These are phyloP conservation scores for Solanum tacnaense DNA, from an alignment of 257 asterid species.

Conservation along the genomic window DNA sequence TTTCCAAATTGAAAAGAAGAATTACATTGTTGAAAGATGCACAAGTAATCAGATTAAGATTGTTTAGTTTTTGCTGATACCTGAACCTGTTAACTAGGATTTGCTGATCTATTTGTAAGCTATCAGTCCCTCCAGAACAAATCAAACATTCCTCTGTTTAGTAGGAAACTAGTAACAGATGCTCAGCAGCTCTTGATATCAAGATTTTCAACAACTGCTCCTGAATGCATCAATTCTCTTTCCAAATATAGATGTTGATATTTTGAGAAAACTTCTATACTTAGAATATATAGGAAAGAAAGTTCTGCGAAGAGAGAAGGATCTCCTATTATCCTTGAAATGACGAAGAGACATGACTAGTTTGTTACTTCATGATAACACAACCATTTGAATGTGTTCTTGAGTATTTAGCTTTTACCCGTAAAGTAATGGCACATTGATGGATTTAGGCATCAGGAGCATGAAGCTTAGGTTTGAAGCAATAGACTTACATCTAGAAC, in stretches of 20 bases:
- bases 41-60: not conserved
- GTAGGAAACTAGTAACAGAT: not conserved
- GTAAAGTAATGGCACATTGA: not conserved
- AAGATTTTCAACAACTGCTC: slow-evolving; percentile 1
- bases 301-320: not conserved
- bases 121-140: not conserved
- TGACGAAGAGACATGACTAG: not conserved
- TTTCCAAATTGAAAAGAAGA: not conserved
- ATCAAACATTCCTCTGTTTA: not conserved
- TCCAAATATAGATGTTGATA: not conserved
- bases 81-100: not conserved
- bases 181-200: not conserved
- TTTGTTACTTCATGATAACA: not conserved
- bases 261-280: not conserved
- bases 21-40: not conserved
- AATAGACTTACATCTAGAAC: not conserved
- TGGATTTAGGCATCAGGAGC: not conserved
- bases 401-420: not conserved
- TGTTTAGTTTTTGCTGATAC: not conserved
- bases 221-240: not conserved
- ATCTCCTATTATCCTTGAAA: not conserved
- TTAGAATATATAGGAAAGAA: not conserved
- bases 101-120: not conserved
- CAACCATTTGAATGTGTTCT: not conserved
- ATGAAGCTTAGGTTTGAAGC: not conserved